Base-by-base conservation (phyloP, 805 yeast species). In the Clavispora asparagi region DNA sequence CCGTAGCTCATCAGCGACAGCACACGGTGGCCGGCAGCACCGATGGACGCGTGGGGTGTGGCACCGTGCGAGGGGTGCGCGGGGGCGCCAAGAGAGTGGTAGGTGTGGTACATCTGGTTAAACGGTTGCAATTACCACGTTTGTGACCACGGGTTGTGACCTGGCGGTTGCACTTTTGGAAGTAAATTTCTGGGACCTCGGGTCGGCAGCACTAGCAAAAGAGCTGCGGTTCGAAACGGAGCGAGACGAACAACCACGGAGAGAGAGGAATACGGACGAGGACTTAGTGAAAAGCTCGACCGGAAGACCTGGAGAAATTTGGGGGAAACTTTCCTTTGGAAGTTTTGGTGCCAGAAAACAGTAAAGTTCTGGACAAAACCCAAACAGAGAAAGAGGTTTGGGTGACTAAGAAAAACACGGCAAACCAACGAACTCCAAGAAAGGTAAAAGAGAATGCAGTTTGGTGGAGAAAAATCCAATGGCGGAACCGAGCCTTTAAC, bases 251-350 rank as follows among this genome's bases (percentile, higher is more conserved):
- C 31, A 26, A 25, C 23, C 30, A 14, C 25, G 12, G 41, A 26
- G 30, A 23, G 13, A 30, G 5, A 3, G 16, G 17, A 16, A 6
- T 7, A 7, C 36, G 35, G 30, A 59, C 70, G 69, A 65, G 43
- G 54, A 65, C 73, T 68, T 68, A 68, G 56, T 62, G 60, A 68
- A 68, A 68, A 68, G 73, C 66, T 67, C 72, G 70, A 47, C 53
- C 25, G 37, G 39, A 5, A 9, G 7, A 33, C 27, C 14, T 11
- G 23, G 36, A 12, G 27, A 19, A 30, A 23, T 27, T 37, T 27
- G 30, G 36, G 32, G 35, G 17, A 30, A 23, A 40, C 36, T 29
- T 40, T 40, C 36, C 17, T 39, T 16, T 27, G 41, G 41, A 39
- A 25, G 41, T 37, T 37, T 14, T 39, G 41, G 32, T 13, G 41